These are phyloP conservation scores for Sporothrix inflata DNA, from an alignment of 2,329 filamentous ascomycete species.

Conservation along the genomic window DNA sequence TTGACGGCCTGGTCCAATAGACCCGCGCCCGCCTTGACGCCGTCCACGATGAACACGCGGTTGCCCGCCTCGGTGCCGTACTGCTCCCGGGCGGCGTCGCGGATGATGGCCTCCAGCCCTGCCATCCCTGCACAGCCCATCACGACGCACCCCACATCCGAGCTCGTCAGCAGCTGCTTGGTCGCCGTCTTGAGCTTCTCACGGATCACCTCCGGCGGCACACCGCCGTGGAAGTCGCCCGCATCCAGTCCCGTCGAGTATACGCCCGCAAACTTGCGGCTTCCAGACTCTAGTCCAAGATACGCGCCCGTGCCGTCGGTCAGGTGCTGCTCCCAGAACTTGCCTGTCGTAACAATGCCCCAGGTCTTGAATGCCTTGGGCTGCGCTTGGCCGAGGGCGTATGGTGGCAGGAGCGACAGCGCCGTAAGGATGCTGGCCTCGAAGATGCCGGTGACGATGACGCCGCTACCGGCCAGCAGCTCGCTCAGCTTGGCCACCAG, in stretches of 20 bases:
- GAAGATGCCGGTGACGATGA: slow-evolving; percentile 79
- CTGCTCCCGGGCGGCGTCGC: slow-evolving; percentile 66
- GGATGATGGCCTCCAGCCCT: slow-evolving; percentile 77
- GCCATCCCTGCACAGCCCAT: slow-evolving; percentile 93
- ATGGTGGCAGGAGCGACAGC: slow-evolving; percentile 54
- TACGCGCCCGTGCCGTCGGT: slow-evolving; percentile 65
- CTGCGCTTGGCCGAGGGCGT: slow-evolving; percentile 28
- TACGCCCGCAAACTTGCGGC: slow-evolving; percentile 72
- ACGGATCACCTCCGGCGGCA: slow-evolving; percentile 65
- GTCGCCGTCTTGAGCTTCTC: slow-evolving; percentile 71
- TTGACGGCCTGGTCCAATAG: slow-evolving; percentile 61
- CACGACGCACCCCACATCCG: slow-evolving; percentile 68
- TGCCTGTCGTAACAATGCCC: slow-evolving; percentile 87
- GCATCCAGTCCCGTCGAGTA: slow-evolving; percentile 81
- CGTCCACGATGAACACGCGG: slow-evolving; percentile 74
- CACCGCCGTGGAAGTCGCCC: slow-evolving; percentile 73
- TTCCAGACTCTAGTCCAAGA: slow-evolving; percentile 53
- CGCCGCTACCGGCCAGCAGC: slow-evolving; percentile 34
- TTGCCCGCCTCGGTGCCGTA: slow-evolving; percentile 60
- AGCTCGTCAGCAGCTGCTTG: slow-evolving; percentile 61
- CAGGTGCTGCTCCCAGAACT: slow-evolving; percentile 78
- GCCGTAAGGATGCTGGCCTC: slow-evolving; percentile 75
- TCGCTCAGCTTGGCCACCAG: slow-evolving; percentile 65
- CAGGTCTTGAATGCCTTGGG: slow-evolving; percentile 53
- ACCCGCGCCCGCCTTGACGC: slow-evolving; percentile 70